Evolutionary conservation across 73 alveolate genomes (phyloP).

Genomic region (Paramecium tetraurelia): DNA sequence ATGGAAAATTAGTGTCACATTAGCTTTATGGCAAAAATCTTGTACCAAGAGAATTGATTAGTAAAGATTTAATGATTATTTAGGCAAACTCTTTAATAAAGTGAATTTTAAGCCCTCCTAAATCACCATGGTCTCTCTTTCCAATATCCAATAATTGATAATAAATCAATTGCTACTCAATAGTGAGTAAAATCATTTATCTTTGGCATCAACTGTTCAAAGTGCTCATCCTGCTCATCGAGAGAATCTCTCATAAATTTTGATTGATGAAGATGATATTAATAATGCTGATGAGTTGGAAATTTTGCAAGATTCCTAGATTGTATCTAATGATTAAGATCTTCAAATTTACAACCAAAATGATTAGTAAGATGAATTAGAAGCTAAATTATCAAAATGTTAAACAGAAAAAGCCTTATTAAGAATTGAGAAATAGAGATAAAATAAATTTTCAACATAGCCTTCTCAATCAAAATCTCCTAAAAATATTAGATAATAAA

Average conservation of each 20-base stretch:
- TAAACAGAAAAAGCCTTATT: neutral
- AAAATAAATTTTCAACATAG: neutral
- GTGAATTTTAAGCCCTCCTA: neutral
- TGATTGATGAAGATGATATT: neutral
- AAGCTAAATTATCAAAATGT: neutral
- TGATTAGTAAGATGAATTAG: neutral
- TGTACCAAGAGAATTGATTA: slow-evolving; percentile 22
- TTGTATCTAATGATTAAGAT: neutral
- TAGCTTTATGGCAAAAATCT: neutral
- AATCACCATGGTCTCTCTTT: neutral
- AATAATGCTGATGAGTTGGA: neutral
- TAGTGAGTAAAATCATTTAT: neutral
- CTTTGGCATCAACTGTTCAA: neutral
- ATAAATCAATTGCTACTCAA: neutral
- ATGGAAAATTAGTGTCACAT: neutral
- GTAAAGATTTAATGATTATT: neutral
- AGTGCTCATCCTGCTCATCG: neutral
- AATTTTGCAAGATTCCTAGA: neutral
- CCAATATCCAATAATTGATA: neutral
- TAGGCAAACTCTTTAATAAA: neutral
- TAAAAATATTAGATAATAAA: neutral
- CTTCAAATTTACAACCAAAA: neutral
- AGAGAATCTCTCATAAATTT: neutral
- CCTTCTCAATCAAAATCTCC: slow-evolving; percentile 1
- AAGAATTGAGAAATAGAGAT: neutral